Conservation (phyloP, 2,329 filamentous ascomycete genomes). For the Venturia aucupariae region DNA sequence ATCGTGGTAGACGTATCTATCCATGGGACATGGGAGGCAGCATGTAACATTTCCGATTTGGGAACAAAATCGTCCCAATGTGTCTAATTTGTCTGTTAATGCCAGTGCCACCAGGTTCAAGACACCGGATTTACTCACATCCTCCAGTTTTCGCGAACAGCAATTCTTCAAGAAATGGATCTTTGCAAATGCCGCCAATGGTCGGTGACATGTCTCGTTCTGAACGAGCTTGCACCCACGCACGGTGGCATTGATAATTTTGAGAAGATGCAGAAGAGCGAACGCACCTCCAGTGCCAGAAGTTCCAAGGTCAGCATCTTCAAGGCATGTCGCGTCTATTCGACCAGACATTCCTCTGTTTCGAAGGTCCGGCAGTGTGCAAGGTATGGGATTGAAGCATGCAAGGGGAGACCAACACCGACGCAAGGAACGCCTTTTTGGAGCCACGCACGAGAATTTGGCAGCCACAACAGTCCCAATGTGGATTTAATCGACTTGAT, state of each 20-base stretch:
- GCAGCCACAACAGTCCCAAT: background rate
- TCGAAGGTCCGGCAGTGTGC: background rate
- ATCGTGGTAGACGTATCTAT: conserved; percentile 58
- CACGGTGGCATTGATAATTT: background rate
- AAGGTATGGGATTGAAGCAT: background rate
- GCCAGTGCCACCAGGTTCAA: background rate
- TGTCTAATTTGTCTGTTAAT: conserved; percentile 34
- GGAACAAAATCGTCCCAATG: conserved; percentile 42
- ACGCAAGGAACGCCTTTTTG: background rate
- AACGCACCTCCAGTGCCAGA: background rate
- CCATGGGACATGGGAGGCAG: conserved; percentile 76
- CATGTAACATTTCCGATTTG: conserved; percentile 47
- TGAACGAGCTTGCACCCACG: background rate
- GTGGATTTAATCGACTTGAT: background rate
- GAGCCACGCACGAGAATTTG: background rate
- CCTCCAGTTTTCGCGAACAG: background rate
- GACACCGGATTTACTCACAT: conserved; percentile 5
- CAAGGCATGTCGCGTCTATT: conserved; percentile 6
- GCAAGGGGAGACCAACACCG: background rate
- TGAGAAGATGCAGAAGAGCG: conserved; percentile 1
- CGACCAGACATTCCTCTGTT: background rate
- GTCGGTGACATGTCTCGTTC: background rate
- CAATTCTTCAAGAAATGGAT: conserved; percentile 10
- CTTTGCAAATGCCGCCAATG: conserved; percentile 5
- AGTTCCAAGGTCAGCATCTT: background rate